Percentiles rank a stretch among this genome's conserved stretches.
These are phyloP conservation scores for Trichoderma sp. DNA, from an alignment of 2,329 filamentous ascomycete species.

Conservation along the genomic window DNA sequence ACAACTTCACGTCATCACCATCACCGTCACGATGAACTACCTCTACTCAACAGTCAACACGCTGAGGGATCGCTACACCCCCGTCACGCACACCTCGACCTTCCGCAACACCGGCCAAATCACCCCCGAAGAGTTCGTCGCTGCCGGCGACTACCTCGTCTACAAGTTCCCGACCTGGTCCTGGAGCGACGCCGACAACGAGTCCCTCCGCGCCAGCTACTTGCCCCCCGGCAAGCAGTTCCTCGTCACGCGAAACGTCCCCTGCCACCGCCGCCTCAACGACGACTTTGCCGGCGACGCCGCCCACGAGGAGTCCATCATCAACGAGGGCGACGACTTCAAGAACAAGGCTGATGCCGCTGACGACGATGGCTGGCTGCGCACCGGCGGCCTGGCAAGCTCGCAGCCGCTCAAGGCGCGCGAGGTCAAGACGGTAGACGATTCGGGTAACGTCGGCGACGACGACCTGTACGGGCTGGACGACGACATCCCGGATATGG, in stretches of 20 bases:
- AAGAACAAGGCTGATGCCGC: slow-evolving; percentile 46
- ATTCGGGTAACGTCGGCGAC: slow-evolving; percentile 81
- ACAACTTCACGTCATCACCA: not conserved
- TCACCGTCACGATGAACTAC: slow-evolving; percentile 70
- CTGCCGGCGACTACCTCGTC: slow-evolving; percentile 93
- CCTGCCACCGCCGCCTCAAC: slow-evolving; percentile 86
- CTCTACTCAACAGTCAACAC: slow-evolving; percentile 90
- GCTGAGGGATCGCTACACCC: slow-evolving; percentile 87
- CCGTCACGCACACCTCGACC: slow-evolving; percentile 84
- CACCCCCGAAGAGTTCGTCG: slow-evolving; percentile 94
- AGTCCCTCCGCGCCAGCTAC: slow-evolving; percentile 73
- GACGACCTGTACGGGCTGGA: slow-evolving; percentile 59
- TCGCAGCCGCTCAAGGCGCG: slow-evolving; percentile 72
- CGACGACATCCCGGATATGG: slow-evolving; percentile 95
- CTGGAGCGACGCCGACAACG: slow-evolving; percentile 86
- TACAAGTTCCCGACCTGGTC: slow-evolving; percentile 99
- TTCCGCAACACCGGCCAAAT: slow-evolving; percentile 94
- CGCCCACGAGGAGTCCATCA: slow-evolving; percentile 80
- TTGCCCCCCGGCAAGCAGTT: slow-evolving; percentile 92
- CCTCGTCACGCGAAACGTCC: slow-evolving; percentile 89
- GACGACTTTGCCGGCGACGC: slow-evolving; percentile 90
- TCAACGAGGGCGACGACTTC: slow-evolving; percentile 72
- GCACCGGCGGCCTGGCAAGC: slow-evolving; percentile 76
- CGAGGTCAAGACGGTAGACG: slow-evolving; percentile 85
- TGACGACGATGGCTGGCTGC: slow-evolving; percentile 84